Conservation (phyloP, 148 eudicot species). For the Arctostaphylos glauca region DNA sequence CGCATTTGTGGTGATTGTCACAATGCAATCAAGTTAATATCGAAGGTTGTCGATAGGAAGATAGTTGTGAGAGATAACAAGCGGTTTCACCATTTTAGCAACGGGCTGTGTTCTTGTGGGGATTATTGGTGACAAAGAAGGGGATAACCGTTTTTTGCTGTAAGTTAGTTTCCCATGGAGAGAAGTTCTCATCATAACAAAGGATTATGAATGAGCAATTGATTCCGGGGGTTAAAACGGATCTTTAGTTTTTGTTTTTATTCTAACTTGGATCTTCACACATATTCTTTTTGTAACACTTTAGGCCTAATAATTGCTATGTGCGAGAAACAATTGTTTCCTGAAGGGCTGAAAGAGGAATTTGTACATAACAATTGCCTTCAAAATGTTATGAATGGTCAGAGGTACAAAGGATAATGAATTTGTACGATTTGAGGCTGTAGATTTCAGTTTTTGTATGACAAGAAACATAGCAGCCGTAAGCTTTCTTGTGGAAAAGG, state of each 20-base stretch:
- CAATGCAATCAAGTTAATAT: conserved; percentile 45
- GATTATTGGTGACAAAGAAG: conserved; percentile 36
- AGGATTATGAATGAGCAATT: neutral
- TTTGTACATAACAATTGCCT: neutral
- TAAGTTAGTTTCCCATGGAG: neutral
- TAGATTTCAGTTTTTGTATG: neutral
- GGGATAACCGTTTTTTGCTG: neutral
- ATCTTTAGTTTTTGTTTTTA: neutral
- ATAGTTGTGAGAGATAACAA: conserved; percentile 52
- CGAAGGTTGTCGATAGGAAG: conserved; percentile 40
- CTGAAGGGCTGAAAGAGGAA: too few species aligned
- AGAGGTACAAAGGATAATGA: neutral
- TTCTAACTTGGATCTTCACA: neutral
- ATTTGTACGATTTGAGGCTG: neutral
- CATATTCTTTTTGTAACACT: neutral
- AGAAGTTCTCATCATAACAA: neutral
- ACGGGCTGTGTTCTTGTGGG: conserved; percentile 42
- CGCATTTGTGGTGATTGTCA: conserved; percentile 49
- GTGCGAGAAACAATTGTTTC: too few species aligned
- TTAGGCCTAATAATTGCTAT: neutral
- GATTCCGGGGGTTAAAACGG: neutral
- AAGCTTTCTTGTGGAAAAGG: too few species aligned
- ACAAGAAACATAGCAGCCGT: neutral
- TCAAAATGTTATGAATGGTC: neutral
- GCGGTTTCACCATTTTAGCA: conserved; percentile 49